phyloP scores from a whole-genome alignment of 2,329 filamentous ascomycete species.

The Alternaria brassicicola region DNA sequence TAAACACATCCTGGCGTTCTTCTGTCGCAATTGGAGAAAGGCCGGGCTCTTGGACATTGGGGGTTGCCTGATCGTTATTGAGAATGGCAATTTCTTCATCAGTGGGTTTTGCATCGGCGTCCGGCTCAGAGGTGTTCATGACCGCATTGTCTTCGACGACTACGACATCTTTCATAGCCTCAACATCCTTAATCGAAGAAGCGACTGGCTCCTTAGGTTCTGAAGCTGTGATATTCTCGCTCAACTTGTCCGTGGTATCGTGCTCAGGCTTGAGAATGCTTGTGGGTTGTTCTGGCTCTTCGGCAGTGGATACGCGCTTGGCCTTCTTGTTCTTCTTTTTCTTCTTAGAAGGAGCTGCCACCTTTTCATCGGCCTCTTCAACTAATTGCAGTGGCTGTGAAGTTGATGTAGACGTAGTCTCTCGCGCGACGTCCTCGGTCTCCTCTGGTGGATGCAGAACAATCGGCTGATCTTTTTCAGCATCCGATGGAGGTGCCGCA shows the following conservation, averaged over 20 bases:
- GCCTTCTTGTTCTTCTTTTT: conserved; percentile 36
- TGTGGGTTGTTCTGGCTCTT: conserved; percentile 15
- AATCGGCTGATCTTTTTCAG: not conserved
- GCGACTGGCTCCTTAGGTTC: not conserved
- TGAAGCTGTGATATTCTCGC: not conserved
- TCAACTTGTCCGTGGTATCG: not conserved
- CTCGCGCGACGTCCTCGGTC: not conserved
- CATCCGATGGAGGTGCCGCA: not conserved
- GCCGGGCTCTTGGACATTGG: not conserved
- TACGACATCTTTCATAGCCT: not conserved
- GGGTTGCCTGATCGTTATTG: not conserved
- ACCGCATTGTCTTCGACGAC: not conserved
- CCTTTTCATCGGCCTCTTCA: conserved; percentile 9
- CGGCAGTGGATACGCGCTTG: conserved; percentile 23
- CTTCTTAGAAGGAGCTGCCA: conserved; percentile 24
- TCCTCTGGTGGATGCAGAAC: not conserved
- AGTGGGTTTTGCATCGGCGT: not conserved
- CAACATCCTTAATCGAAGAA: not conserved
- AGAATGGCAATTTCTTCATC: not conserved
- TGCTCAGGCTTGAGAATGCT: conserved; percentile 3
- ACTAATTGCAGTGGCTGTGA: not conserved
- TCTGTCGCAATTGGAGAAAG: not conserved
- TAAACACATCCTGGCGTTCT: not conserved
- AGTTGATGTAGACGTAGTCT: not conserved
- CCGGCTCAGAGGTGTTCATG: not conserved